phyloP scores from a whole-genome alignment of 2,329 filamentous ascomycete genomes.

The Ploettnerulaceae sp. region DNA sequence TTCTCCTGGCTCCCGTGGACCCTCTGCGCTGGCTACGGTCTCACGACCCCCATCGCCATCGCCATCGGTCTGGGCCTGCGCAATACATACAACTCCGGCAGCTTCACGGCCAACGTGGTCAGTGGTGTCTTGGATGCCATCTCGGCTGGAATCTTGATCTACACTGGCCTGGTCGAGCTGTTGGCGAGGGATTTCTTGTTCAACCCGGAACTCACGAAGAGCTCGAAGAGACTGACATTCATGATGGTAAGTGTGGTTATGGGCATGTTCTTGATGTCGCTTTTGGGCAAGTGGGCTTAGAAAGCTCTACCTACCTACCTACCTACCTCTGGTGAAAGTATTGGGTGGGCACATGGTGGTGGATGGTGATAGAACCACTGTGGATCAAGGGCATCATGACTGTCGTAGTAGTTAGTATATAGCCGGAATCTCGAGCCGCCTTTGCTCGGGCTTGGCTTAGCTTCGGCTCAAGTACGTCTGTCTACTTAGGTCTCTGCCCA shows the following conservation, averaged over 20 bases:
- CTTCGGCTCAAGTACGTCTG: too few species aligned
- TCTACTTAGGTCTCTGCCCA: too few species aligned
- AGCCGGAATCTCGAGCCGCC: too few species aligned
- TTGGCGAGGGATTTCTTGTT: conserved; percentile 47
- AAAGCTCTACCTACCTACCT: too few species aligned
- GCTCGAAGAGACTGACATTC: conserved; percentile 36
- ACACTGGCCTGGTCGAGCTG: conserved; percentile 46
- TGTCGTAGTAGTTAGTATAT: too few species aligned
- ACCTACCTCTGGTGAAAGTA: too few species aligned
- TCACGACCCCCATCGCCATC: conserved; percentile 49
- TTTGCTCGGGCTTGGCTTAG: too few species aligned
- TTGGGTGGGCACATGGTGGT: too few species aligned
- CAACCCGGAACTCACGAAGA: conserved; percentile 40
- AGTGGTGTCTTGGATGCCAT: conserved; percentile 43
- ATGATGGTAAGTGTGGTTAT: conserved; percentile 40
- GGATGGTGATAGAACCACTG: too few species aligned
- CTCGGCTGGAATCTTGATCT: conserved; percentile 46
- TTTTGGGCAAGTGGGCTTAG: conserved; percentile 47
- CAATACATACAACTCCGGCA: conserved; percentile 38
- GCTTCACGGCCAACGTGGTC: conserved; percentile 40
- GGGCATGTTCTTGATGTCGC: conserved; percentile 43
- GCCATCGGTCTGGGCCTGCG: conserved; percentile 45
- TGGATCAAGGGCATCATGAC: too few species aligned
- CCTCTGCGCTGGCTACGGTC: conserved; percentile 44
- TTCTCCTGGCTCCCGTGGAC: conserved; percentile 44